Base-by-base conservation (phyloP, 1,284 basidiomycete species). In the Tausonia pullulans region DNA sequence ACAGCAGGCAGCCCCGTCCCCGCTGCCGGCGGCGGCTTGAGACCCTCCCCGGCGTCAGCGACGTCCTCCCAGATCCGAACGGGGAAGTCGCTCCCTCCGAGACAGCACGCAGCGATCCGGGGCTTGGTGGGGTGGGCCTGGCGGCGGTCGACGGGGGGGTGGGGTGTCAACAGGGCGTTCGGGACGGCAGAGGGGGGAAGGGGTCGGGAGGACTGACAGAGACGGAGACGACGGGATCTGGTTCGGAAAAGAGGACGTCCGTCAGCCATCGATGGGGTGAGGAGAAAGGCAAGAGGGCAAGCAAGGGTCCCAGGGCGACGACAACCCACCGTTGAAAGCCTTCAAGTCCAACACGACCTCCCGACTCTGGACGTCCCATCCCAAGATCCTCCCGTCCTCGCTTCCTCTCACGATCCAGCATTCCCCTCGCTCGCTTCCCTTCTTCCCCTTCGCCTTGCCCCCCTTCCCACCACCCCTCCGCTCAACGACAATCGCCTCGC, bases 291-390 rank as follows among this genome's bases (percentile, higher is more conserved):
- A 56, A 45, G 14, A 6, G 39, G 45, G 13, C 13, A 58, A 9
- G 0, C 14, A 45, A 6, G 7, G 52, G 50, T 2, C n/a, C 3
- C 13, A 50, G 11, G 5, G 2, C 44, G 43, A 58, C n/a, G 53
- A 40, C 9, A 14, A 45, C 80, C 44, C 68, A 88, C 88, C 90
- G 77, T 84, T 79, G 75, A 93, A 91, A 1, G 87, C 90, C 68
- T 87, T 84, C 14, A 95, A 78, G 0, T 83, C 78, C 70, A 88
- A 86, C 6, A 87, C 75, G 5, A 94, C 78, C 70, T 87, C 80
- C 45, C 91, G 82, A 3, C 83, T 86, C 74, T 97, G 93, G 62
- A 98, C 73, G 74, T 97, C 88, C 92, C 93, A 98, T 40, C 96
- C 78, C 68, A 89, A 87, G 13, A 95, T 78, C 70, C 87, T 89